Evolutionary conservation across 2,329 filamentous ascomycete genomes (phyloP).

Genomic region (Colletotrichum theobromicola): DNA sequence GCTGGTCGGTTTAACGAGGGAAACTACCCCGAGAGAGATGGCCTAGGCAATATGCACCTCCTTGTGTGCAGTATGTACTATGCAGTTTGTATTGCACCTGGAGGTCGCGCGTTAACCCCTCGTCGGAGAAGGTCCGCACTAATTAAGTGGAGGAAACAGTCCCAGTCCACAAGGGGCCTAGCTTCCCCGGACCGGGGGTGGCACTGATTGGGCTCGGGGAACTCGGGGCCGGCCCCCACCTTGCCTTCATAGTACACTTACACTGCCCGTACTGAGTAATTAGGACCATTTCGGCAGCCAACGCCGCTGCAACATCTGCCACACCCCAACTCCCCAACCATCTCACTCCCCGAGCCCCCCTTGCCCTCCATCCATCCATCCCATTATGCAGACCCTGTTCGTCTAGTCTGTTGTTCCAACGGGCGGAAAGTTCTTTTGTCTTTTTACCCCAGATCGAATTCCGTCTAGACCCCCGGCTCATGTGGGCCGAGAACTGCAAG

Average conservation of each 20-base stretch:
- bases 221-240: conserved; percentile 13
- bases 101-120: background rate
- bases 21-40: conserved; percentile 2
- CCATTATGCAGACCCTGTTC: background rate
- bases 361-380: background rate
- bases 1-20: background rate
- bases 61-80: no score
- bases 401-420: background rate
- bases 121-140: conserved; percentile 3
- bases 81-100: no score
- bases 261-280: no score
- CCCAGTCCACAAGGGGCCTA: background rate
- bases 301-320: background rate
- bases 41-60: no score
- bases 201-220: conserved; percentile 11
- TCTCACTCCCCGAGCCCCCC: background rate
- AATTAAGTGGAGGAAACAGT: no score
- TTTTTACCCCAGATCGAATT: conserved; percentile 9
- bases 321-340: background rate
- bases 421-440: background rate
- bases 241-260: no score
- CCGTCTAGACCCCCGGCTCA: background rate
- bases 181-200: background rate
- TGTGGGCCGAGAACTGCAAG: background rate
- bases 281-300: background rate